Percentiles rank a stretch among this genome's conserved stretches.
phyloP scores from a whole-genome alignment of 164 flowering plant species.

The Umbilicus rupestris region DNA sequence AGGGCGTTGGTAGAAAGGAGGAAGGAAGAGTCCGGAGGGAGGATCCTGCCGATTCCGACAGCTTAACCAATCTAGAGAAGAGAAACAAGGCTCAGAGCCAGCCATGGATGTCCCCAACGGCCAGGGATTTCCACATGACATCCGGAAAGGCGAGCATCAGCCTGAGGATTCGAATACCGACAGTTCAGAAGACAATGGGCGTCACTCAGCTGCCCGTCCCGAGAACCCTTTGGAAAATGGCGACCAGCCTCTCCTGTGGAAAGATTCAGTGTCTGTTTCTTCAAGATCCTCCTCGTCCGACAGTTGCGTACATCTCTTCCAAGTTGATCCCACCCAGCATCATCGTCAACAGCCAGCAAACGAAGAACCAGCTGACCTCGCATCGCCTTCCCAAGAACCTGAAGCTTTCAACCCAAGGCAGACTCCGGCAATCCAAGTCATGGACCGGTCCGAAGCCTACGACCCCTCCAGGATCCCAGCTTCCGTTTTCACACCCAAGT shows the following conservation, averaged over 20 bases:
- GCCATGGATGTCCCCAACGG: too few relatives aligned
- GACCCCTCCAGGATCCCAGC: slow-evolving; percentile 61
- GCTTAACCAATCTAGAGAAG: too few relatives aligned
- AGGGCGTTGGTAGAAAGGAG: too few relatives aligned
- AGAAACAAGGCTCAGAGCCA: too few relatives aligned
- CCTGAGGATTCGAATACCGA: too few relatives aligned
- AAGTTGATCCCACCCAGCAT: slow-evolving; percentile 15
- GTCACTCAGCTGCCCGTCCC: background rate
- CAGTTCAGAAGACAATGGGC: too few relatives aligned
- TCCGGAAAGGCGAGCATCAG: too few relatives aligned
- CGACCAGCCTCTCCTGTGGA: slow-evolving; percentile 16
- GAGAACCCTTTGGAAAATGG: slow-evolving; percentile 13
- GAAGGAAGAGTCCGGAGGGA: too few relatives aligned
- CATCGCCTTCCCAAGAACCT: slow-evolving; percentile 10
- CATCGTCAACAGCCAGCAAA: slow-evolving; percentile 2
- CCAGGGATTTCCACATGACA: too few relatives aligned
- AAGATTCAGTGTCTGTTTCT: slow-evolving; percentile 20
- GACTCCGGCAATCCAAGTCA: slow-evolving; percentile 53
- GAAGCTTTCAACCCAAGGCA: slow-evolving; percentile 15
- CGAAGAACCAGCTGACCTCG: slow-evolving; percentile 12
- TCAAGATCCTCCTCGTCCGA: slow-evolving; percentile 24
- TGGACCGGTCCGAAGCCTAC: slow-evolving; percentile 38
- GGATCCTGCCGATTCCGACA: too few relatives aligned
- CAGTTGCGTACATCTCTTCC: slow-evolving; percentile 22
- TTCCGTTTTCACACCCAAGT: slow-evolving; percentile 41